Evolutionary conservation across 257 asterid species (phyloP), one percentile per base, ranked within the genome.

Genomic region (Misopates orontium): DNA sequence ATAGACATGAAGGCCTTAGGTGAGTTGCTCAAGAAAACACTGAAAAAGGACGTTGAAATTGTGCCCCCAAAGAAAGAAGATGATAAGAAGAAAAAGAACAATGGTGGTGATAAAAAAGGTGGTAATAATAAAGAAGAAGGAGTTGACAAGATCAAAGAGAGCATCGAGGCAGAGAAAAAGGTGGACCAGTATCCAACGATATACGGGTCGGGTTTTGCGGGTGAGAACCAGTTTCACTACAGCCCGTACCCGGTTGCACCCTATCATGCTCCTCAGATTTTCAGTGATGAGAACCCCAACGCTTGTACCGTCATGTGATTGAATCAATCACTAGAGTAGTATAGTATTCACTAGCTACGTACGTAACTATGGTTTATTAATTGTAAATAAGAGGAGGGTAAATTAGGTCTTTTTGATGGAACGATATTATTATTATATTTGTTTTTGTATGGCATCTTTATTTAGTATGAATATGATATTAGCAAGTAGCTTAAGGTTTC

Each of bases 1-100:
- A 80, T 92, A 67, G 98, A 89, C 77, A 81, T 85, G 88, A 84
- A 82, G 68, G 91, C 83, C 4, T 54, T 92, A 68, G 92, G 78
- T 5, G 88, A 75, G 56, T 28, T 44, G 57, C 71, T 92, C 28
- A 84, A 84, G 83, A 89, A 81, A 78, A 87, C 75, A 57, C 45
- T 85, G 51, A 89, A 85, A 73, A 82, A 70, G 65, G 78, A 80
- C 3, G 95, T 89, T 1, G 82, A 78, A 16, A 77, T 85, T 4
- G 71, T 85, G n/a, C 95, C 90, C 4, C 79, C 83, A 0, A 86
- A 81, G 72, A 95, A 88, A 25, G 82, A 42, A 13, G 82, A 68
- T 75, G 86, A 76, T 83, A 89, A 22, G 79, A 79, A 81, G 28
- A 82, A 79, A 23, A 80, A 22, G 31, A 73, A 77, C 17, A 65